Evolutionary conservation across 257 asterid genomes (phyloP).

Genomic region (Salvia miltiorrhiza): DNA sequence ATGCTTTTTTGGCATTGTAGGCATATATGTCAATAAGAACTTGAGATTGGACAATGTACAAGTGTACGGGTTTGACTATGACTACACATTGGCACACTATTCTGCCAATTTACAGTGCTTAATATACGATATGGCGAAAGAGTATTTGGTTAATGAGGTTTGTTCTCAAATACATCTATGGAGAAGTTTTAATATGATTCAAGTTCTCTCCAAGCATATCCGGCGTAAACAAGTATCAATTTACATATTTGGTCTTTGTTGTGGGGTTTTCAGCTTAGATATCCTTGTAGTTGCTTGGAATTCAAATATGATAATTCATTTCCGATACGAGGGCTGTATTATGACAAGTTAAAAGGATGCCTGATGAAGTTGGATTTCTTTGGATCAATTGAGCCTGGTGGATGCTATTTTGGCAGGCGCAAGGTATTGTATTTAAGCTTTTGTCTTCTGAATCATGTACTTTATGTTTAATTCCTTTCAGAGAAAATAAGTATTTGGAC

Average conservation of each 20-base stretch:
- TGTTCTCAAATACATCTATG: constrained; percentile 28
- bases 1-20: constrained; percentile 43
- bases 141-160: constrained; percentile 91
- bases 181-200: neutral
- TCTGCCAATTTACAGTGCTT: constrained; percentile 77
- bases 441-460: constrained; percentile 6
- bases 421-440: constrained; percentile 45
- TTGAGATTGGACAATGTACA: constrained; percentile 82
- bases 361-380: constrained; percentile 94
- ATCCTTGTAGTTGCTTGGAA: constrained; percentile 80
- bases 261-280: constrained; percentile 63
- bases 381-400: constrained; percentile 95
- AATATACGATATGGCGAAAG: constrained; percentile 89
- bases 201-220: neutral
- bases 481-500: neutral
- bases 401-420: constrained; percentile 94
- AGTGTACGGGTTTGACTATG: constrained; percentile 96
- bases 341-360: constrained; percentile 90
- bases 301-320: constrained; percentile 78
- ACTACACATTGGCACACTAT: constrained; percentile 97
- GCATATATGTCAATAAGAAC: constrained; percentile 83
- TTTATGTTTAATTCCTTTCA: neutral
- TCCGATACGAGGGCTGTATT: constrained; percentile 93
- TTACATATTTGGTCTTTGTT: constrained; percentile 2
- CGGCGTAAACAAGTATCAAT: neutral